Evolutionary conservation across 1,284 basidiomycete genomes (phyloP), one percentile per base, ranked within the genome.

Genomic region (Malassezia slooffiae): DNA sequence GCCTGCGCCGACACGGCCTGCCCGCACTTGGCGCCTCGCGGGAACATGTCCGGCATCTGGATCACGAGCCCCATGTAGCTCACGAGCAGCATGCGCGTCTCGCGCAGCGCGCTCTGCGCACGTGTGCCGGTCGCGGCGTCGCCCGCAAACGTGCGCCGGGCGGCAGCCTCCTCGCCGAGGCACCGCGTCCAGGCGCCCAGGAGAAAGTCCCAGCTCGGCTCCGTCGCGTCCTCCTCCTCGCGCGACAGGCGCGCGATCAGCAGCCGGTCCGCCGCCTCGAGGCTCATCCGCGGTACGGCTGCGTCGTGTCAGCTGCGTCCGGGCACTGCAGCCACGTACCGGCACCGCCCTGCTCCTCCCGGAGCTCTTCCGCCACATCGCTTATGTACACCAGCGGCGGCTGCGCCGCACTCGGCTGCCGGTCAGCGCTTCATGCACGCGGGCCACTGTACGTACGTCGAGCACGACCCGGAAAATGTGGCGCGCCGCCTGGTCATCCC

Each of bases 31-130:
- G 39, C 22, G 8, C 43, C 26, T 27, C 58, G 62, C 35, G 87
- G 84, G 57, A 99, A 96, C 83, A 96, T 90, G 33, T 70, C 68
- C 0, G 90, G 85, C 50, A 90, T 88, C 70, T 91, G 86, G 8
- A 97, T 73, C 12, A 80, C 83, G 46, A 96, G 76, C 7, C 90
- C 90, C 11, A 82, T 78, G 70, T 97, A 97, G 41, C 85, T 88
- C 50, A 95, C 79, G 42, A 97, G 71, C 13, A 96, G 75, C 5
- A 33, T 28, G 3, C 57, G 53, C 16, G 56, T 47, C 31, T 57
- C 44, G 30, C 59, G 19, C 19, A 47, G 39, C 30, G 29, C 39
- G 6, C n/a, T 16, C 5, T 24, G 34, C 17, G 34, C 45, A 17
- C 12, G 20, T 13, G 39, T n/a, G 2, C 11, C n/a, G n/a, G n/a